A percentile compares a stretch with the other conserved stretches of the same genome.
These are phyloP conservation scores for Starmerella kuoi DNA, from an alignment of 805 yeast species.

Conservation along the genomic window DNA sequence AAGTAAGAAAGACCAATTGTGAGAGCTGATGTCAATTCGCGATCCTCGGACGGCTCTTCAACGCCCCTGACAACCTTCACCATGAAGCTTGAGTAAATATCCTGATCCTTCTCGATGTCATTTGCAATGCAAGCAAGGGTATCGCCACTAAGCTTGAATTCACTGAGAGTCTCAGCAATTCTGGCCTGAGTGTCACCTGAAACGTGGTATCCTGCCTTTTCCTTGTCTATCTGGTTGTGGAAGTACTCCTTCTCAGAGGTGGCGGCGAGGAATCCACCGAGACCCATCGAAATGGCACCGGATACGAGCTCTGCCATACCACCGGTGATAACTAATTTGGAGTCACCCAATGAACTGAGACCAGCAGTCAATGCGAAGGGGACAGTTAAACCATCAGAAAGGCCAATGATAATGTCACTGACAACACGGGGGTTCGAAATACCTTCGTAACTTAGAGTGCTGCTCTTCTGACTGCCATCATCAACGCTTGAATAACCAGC, in stretches of 20 bases:
- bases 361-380: constrained; percentile 99
- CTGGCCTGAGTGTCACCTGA: constrained; percentile 48
- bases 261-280: constrained; percentile 94
- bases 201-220: constrained; percentile 20
- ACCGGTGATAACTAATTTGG: constrained; percentile 88
- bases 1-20: constrained; percentile 86
- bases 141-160: constrained; percentile 52
- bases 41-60: constrained; percentile 88
- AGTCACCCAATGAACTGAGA: constrained; percentile 75
- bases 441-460: constrained; percentile 21
- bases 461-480: constrained; percentile 15
- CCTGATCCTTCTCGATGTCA: constrained; percentile 70
- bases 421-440: constrained; percentile 62
- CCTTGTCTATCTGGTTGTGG: constrained; percentile 25
- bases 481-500: constrained; percentile 18
- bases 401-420: constrained; percentile 86
- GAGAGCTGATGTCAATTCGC: constrained; percentile 76
- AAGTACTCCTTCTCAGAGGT: constrained; percentile 49
- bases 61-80: constrained; percentile 83
- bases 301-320: constrained; percentile 95
- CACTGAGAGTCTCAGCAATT: constrained; percentile 67
- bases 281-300: constrained; percentile 96
- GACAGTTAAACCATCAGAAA: constrained; percentile 90
- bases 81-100: constrained; percentile 70
- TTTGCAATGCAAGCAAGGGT: constrained; percentile 62